Conservation (phyloP, 2,329 filamentous ascomycete species). For the Nothophaeocryptopus gaeumannii region DNA sequence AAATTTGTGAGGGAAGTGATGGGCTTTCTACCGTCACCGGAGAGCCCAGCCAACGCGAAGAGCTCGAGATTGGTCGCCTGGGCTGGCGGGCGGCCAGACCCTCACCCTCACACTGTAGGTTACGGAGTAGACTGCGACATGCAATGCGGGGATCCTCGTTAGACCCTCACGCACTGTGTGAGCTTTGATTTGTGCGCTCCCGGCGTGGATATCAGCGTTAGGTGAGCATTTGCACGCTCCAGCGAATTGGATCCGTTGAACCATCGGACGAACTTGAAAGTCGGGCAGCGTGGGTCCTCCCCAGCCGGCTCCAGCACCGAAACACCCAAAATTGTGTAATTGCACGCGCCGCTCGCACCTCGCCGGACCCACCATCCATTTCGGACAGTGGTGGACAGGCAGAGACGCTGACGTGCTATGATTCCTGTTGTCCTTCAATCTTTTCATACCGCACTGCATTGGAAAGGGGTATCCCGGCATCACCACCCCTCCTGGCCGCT, state of each 20-base stretch:
- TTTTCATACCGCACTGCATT: constrained; percentile 10
- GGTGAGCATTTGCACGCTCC: neutral
- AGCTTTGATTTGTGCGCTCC: neutral
- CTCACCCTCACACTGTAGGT: constrained; percentile 1
- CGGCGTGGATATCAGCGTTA: neutral
- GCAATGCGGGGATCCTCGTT: neutral
- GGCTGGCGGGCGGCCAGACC: neutral
- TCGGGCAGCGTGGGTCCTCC: constrained; percentile 5
- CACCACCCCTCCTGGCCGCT: constrained; percentile 17
- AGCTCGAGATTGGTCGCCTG: neutral
- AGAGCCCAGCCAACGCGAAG: neutral
- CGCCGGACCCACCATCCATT: neutral
- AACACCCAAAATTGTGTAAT: neutral
- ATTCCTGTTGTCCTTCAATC: constrained; percentile 13
- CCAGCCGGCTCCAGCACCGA: neutral
- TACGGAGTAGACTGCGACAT: too few species aligned
- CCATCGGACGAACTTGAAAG: neutral
- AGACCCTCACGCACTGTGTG: neutral
- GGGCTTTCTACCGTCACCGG: too few species aligned
- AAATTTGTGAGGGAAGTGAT: too few species aligned
- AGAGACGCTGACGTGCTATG: constrained; percentile 16
- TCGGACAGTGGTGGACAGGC: too few species aligned
- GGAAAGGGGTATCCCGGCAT: constrained; percentile 15
- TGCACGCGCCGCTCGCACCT: neutral
- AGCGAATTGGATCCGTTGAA: constrained; percentile 1